Evolutionary conservation across 1,284 basidiomycete species (phyloP).

Genomic region (Volvariella volvacea): DNA sequence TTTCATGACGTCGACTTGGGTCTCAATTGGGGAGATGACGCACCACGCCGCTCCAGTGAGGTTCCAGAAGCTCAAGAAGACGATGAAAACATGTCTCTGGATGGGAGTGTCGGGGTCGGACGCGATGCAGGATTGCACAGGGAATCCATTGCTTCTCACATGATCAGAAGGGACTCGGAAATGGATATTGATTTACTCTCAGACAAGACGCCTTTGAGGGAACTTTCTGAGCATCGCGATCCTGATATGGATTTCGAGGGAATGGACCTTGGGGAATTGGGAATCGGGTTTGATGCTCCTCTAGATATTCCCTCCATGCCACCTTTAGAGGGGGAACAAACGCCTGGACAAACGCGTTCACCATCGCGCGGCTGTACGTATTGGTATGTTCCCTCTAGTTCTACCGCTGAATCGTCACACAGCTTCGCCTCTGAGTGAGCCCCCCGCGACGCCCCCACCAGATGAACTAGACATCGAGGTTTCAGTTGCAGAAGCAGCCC

Average conservation of each 20-base stretch:
- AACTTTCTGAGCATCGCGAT: slow-evolving; percentile 49
- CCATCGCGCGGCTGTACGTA: slow-evolving; percentile 67
- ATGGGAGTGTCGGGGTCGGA: slow-evolving; percentile 67
- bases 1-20: slow-evolving; percentile 69
- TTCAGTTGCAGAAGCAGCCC: slow-evolving; percentile 19
- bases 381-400: slow-evolving; percentile 1
- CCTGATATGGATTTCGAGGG: slow-evolving; percentile 56
- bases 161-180: slow-evolving; percentile 39
- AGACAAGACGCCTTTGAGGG: slow-evolving; percentile 49
- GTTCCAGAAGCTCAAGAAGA: slow-evolving; percentile 26
- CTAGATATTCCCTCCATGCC: slow-evolving; percentile 13
- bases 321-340: slow-evolving; percentile 33
- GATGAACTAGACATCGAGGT: slow-evolving; percentile 20
- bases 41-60: slow-evolving; percentile 18
- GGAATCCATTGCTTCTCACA: slow-evolving; percentile 55
- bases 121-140: slow-evolving; percentile 57
- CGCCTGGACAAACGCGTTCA: slow-evolving; percentile 50
- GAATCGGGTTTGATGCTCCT: slow-evolving; percentile 63
- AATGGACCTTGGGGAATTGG: slow-evolving; percentile 59
- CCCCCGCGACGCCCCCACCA: slow-evolving; percentile 64
- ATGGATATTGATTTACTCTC: slow-evolving; percentile 57
- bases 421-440: slow-evolving; percentile 72
- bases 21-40: slow-evolving; percentile 62
- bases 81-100: slow-evolving; percentile 40
- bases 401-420: slow-evolving; percentile 7